Evolutionary conservation across 345 rosid genomes (phyloP).

Genomic region (Ceriops zippeliana): DNA sequence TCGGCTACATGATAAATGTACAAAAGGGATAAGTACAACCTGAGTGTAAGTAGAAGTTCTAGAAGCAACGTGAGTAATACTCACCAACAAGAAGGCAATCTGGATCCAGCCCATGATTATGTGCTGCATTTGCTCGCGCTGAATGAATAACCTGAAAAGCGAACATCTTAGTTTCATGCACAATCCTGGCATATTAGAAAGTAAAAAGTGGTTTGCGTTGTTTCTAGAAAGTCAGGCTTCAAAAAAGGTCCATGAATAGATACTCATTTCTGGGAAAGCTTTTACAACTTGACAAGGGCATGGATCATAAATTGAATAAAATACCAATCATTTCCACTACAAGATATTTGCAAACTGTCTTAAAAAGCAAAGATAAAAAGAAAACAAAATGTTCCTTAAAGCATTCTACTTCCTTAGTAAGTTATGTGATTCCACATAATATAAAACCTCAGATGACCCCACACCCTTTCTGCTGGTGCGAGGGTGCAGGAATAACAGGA

Average conservation of each 20-base stretch:
- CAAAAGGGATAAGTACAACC: background rate
- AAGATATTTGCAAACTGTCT: background rate
- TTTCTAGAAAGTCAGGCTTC: background rate
- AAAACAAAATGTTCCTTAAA: too few species aligned
- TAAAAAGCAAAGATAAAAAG: background rate
- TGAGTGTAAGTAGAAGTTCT: background rate
- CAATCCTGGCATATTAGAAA: background rate
- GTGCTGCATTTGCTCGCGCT: constrained; percentile 86
- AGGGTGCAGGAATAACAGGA: background rate
- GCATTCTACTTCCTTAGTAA: too few species aligned
- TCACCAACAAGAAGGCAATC: constrained; percentile 83
- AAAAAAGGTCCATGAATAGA: too few species aligned
- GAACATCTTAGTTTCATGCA: background rate
- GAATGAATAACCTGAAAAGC: constrained; percentile 74
- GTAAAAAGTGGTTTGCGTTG: background rate
- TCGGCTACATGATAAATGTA: constrained; percentile 47
- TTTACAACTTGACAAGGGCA: background rate
- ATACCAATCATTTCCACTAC: too few species aligned
- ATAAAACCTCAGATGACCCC: too few species aligned
- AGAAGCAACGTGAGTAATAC: constrained; percentile 15
- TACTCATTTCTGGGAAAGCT: background rate
- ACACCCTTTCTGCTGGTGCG: too few species aligned
- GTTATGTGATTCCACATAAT: too few species aligned
- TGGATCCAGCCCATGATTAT: constrained; percentile 85
- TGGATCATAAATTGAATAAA: background rate